These are phyloP conservation scores for Triadica sebifera DNA, from an alignment of 345 rosid species.

Conservation along the genomic window DNA sequence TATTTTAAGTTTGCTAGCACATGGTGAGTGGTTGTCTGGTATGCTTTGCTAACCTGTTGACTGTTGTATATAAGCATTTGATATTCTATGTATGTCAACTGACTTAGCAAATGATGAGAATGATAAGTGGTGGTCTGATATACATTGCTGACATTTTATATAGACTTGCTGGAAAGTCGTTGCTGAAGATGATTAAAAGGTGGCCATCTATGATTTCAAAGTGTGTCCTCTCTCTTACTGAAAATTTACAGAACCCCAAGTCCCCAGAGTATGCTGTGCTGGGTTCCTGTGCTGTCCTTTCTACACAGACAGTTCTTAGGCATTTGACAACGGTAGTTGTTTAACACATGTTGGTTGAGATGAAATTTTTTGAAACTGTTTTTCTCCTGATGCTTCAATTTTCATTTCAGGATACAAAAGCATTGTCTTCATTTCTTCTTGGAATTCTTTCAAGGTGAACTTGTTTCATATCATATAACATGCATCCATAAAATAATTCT, in stretches of 20 bases:
- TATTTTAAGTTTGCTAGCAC: background rate
- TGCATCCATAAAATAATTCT: too few relatives aligned
- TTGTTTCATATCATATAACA: too few relatives aligned
- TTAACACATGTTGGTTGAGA: slow-evolving; percentile 23
- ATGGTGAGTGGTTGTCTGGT: slow-evolving; percentile 1
- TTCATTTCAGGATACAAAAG: slow-evolving; percentile 69
- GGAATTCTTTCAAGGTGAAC: slow-evolving; percentile 88
- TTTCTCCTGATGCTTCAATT: slow-evolving; percentile 29
- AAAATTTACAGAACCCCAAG: slow-evolving; percentile 57
- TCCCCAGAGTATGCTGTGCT: slow-evolving; percentile 75
- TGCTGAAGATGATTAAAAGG: slow-evolving; percentile 86
- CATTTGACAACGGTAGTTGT: slow-evolving; percentile 78
- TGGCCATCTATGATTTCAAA: slow-evolving; percentile 91
- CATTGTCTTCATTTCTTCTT: slow-evolving; percentile 74
- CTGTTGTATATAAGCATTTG: background rate
- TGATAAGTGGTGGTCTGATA: slow-evolving; percentile 2
- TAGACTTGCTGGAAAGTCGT: slow-evolving; percentile 93
- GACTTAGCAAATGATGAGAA: background rate
- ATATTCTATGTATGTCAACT: background rate
- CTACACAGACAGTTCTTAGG: slow-evolving; percentile 90
- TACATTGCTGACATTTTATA: slow-evolving; percentile 32
- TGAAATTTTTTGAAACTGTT: slow-evolving; percentile 14
- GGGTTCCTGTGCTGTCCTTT: slow-evolving; percentile 91
- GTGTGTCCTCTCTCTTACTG: slow-evolving; percentile 70
- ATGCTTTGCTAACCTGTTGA: slow-evolving; percentile 2